Evolutionary conservation across 805 yeast genomes (phyloP).

Genomic region (Metschnikowia aberdeeniae): DNA sequence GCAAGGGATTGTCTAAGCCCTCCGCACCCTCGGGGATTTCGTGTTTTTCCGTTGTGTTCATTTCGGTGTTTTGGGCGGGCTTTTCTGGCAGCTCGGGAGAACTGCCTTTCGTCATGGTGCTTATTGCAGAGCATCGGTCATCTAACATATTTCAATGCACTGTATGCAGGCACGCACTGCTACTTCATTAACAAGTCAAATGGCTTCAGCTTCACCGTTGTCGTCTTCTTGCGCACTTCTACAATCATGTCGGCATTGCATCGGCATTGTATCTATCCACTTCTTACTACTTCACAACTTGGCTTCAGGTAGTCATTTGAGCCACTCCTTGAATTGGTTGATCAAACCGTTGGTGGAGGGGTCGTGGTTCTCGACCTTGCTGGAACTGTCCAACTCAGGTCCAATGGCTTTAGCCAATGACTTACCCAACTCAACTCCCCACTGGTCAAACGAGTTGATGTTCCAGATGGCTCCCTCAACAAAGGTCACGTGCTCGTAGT

Average conservation of each 20-base stretch:
- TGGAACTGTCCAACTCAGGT: constrained; percentile 69
- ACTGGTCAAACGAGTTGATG: constrained; percentile 98
- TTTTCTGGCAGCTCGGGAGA: background rate
- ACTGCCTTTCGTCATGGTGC: background rate
- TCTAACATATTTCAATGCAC: background rate
- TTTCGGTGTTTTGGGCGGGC: background rate
- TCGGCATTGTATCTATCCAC: background rate
- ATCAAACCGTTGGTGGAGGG: constrained; percentile 88
- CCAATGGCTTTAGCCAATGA: constrained; percentile 95
- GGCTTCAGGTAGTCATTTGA: constrained; percentile 17
- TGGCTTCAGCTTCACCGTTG: no score
- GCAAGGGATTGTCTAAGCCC: constrained; percentile 45
- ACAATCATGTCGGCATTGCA: background rate
- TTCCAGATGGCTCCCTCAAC: constrained; percentile 99
- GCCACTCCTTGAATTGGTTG: constrained; percentile 93
- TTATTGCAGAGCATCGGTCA: background rate
- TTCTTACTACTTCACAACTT: constrained; percentile 2
- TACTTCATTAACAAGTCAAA: no score
- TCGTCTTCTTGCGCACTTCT: no score
- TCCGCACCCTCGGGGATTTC: constrained; percentile 12
- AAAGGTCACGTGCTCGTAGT: constrained; percentile 96
- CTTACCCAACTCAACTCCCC: constrained; percentile 99
- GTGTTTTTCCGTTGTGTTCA: background rate
- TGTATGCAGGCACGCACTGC: constrained; percentile 1
- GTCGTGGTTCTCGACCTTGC: constrained; percentile 66